A percentile compares a stretch with the other conserved stretches of the same genome.
Evolutionary conservation across 164 flowering plant species (phyloP).

Genomic region (Macadamia integrifolia): DNA sequence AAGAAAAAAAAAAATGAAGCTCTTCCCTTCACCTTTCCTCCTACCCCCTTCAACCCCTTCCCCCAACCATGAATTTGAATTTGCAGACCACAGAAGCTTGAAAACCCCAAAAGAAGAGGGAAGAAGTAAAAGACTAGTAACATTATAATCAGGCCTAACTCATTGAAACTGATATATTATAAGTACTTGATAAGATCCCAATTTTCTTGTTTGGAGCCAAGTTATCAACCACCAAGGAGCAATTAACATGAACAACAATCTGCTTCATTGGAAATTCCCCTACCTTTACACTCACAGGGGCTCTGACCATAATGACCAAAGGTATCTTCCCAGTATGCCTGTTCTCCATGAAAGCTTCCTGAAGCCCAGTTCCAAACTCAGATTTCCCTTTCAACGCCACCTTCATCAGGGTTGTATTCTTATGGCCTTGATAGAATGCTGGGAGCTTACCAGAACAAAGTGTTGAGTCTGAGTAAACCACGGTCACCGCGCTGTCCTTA

Average conservation of each 20-base stretch:
- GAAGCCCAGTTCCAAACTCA: constrained; percentile 50
- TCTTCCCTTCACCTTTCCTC: no score
- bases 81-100: no score
- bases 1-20: no score
- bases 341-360: constrained; percentile 34
- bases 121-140: not conserved
- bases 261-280: constrained; percentile 21
- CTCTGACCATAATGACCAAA: constrained; percentile 35
- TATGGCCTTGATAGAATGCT: constrained; percentile 40
- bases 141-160: not conserved
- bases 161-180: constrained; percentile 6
- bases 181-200: constrained; percentile 31
- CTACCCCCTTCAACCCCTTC: no score
- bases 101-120: no score
- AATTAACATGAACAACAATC: constrained; percentile 33
- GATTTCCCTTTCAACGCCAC: constrained; percentile 41
- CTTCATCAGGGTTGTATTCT: constrained; percentile 32
- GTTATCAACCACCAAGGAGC: constrained; percentile 49
- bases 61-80: no score
- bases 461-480: constrained; percentile 23
- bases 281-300: constrained; percentile 40
- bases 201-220: constrained; percentile 40
- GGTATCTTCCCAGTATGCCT: constrained; percentile 36
- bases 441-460: constrained; percentile 58
- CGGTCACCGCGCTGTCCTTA: constrained; percentile 23